Evolutionary conservation across 768 basidiomycete species (phyloP).

Genomic region (Auricularia heimuer): DNA sequence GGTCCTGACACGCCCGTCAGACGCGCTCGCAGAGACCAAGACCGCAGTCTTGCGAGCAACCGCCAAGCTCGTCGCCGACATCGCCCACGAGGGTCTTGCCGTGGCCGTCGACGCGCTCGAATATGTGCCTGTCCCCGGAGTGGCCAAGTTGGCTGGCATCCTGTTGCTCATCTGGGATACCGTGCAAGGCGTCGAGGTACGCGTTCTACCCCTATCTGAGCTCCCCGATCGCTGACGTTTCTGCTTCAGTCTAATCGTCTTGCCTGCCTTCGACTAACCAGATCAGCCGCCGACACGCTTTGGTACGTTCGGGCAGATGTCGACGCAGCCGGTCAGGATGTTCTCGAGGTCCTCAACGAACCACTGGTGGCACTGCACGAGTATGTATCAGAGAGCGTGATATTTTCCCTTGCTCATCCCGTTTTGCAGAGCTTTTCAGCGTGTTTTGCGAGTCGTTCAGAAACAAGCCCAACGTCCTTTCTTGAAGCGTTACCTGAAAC

Average conservation of each 20-base stretch:
- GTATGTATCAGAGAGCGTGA: slow-evolving; percentile 11
- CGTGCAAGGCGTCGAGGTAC: slow-evolving; percentile 49
- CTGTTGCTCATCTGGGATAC: slow-evolving; percentile 58
- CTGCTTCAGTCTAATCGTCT: slow-evolving; percentile 49
- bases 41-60: neutral
- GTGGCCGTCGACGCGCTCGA: slow-evolving; percentile 18
- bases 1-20: neutral
- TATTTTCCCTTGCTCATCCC: neutral
- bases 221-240: neutral
- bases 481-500: slow-evolving; percentile 66
- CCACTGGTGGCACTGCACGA: slow-evolving; percentile 44
- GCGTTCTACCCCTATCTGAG: slow-evolving; percentile 14
- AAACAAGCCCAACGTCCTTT: slow-evolving; percentile 60
- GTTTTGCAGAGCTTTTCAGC: slow-evolving; percentile 18
- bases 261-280: slow-evolving; percentile 58
- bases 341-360: slow-evolving; percentile 37
- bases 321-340: slow-evolving; percentile 41
- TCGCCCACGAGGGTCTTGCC: neutral
- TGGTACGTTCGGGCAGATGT: slow-evolving; percentile 56
- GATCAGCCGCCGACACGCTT: slow-evolving; percentile 61
- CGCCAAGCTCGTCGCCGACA: neutral
- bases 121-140: slow-evolving; percentile 48
- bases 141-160: slow-evolving; percentile 40
- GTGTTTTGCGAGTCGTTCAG: slow-evolving; percentile 41
- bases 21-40: neutral